Conservation (phyloP, 1,139 yeast genomes). For the Kurtzmaniella natalensis region DNA sequence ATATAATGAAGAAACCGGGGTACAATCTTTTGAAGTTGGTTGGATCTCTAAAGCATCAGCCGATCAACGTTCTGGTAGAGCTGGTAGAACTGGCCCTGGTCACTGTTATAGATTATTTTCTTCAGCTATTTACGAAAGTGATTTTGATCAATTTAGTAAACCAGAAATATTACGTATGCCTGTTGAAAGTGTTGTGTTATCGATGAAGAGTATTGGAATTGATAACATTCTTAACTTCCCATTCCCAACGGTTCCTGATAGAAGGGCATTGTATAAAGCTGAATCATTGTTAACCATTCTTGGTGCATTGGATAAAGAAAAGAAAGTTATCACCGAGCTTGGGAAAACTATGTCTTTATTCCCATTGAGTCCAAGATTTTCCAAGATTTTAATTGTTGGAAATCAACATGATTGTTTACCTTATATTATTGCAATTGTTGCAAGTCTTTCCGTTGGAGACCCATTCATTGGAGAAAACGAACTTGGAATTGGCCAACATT, state of each 20-base stretch:
- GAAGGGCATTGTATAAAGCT: conserved; percentile 56
- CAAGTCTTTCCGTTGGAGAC: conserved; percentile 92
- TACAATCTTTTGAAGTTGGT: conserved; percentile 85
- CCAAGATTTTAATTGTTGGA: conserved; percentile 85
- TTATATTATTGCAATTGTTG: conserved; percentile 82
- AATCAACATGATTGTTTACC: conserved; percentile 85
- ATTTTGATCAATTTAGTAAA: conserved; percentile 72
- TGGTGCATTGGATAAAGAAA: conserved; percentile 67
- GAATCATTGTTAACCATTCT: conserved; percentile 62
- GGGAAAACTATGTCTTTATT: conserved; percentile 86
- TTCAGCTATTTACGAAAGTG: conserved; percentile 91
- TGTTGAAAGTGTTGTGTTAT: conserved; percentile 86
- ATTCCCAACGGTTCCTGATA: conserved; percentile 91
- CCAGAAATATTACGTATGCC: conserved; percentile 97
- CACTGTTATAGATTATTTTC: conserved; percentile 91
- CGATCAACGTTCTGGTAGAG: conserved; percentile 94
- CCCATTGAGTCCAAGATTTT: conserved; percentile 91
- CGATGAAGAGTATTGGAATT: conserved; percentile 97
- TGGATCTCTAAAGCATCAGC: conserved; percentile 98
- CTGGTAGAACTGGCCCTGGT: conserved; percentile 99
- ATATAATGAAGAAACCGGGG: conserved; percentile 79
- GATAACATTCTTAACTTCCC: conserved; percentile 89
- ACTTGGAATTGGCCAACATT: conserved; percentile 43
- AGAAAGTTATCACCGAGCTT: conserved; percentile 57
- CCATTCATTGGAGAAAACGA: conserved; percentile 79